phyloP scores from a whole-genome alignment of 495 filamentous ascomycete genomes.

The Daldinia caldariorum region DNA sequence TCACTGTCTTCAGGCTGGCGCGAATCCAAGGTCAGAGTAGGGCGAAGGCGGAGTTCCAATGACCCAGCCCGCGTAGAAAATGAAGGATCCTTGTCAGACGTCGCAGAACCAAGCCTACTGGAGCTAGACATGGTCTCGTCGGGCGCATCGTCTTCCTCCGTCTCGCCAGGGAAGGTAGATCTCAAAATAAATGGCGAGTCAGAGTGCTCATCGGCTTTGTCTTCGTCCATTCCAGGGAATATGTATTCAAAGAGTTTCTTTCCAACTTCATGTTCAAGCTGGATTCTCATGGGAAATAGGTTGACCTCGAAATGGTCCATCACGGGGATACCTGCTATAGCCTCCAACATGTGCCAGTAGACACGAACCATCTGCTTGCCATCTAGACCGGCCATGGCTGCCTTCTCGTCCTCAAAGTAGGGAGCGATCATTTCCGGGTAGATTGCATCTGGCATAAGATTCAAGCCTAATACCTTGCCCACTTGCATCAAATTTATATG shows the following conservation, averaged over 20 bases:
- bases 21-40: slow-evolving; percentile 75
- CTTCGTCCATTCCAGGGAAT: slow-evolving; percentile 74
- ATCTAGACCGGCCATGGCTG: slow-evolving; percentile 59
- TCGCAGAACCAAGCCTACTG: slow-evolving; percentile 45
- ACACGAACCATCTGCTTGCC: slow-evolving; percentile 83
- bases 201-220: slow-evolving; percentile 61
- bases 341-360: slow-evolving; percentile 97
- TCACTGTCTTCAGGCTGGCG: slow-evolving; percentile 48
- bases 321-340: slow-evolving; percentile 96
- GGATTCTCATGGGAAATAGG: slow-evolving; percentile 90
- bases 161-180: slow-evolving; percentile 73
- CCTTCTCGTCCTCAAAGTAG: slow-evolving; percentile 73
- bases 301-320: slow-evolving; percentile 97
- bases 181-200: slow-evolving; percentile 86
- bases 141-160: slow-evolving; percentile 68
- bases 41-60: slow-evolving; percentile 79
- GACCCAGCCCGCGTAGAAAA: slow-evolving; percentile 69
- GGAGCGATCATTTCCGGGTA: slow-evolving; percentile 96
- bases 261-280: slow-evolving; percentile 91
- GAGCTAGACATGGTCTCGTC: slow-evolving; percentile 49
- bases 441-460: slow-evolving; percentile 86
- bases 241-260: slow-evolving; percentile 97
- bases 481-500: slow-evolving; percentile 93
- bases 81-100: slow-evolving; percentile 50
- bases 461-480: slow-evolving; percentile 82